phyloP scores from a whole-genome alignment of 2,329 filamentous ascomycete genomes.

The Venturia carpophila region DNA sequence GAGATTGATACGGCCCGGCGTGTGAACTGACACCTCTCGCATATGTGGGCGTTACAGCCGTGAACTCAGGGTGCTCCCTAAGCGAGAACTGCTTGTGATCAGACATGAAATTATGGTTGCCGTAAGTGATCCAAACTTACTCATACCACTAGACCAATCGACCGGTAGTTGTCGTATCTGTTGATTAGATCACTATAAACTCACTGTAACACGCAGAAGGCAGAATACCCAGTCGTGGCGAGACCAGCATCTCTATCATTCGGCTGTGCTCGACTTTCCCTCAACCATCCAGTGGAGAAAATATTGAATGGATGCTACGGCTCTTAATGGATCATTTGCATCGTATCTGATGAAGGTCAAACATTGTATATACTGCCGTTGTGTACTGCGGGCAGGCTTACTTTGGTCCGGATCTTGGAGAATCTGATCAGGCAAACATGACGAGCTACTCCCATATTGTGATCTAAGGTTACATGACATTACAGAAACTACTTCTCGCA shows the following conservation, averaged over 20 bases:
- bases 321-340: no score
- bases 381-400: not conserved
- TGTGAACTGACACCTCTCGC: no score
- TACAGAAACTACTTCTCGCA: not conserved
- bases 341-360: no score
- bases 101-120: no score
- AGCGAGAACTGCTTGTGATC: slow-evolving; percentile 1
- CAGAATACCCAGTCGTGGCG: no score
- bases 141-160: slow-evolving; percentile 10
- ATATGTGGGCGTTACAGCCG: no score
- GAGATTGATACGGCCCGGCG: no score
- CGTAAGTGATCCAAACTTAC: not conserved
- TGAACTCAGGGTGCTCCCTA: slow-evolving; percentile 4
- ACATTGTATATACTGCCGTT: no score
- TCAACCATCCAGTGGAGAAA: not conserved
- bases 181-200: no score
- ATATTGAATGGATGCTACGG: not conserved
- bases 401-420: not conserved
- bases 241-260: no score
- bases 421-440: not conserved
- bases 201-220: no score
- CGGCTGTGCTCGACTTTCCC: not conserved
- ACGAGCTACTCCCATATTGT: not conserved
- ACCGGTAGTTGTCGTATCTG: not conserved
- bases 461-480: not conserved